phyloP scores from a whole-genome alignment of 1,139 yeast genomes.

The Sugiyamaella castrensis region DNA sequence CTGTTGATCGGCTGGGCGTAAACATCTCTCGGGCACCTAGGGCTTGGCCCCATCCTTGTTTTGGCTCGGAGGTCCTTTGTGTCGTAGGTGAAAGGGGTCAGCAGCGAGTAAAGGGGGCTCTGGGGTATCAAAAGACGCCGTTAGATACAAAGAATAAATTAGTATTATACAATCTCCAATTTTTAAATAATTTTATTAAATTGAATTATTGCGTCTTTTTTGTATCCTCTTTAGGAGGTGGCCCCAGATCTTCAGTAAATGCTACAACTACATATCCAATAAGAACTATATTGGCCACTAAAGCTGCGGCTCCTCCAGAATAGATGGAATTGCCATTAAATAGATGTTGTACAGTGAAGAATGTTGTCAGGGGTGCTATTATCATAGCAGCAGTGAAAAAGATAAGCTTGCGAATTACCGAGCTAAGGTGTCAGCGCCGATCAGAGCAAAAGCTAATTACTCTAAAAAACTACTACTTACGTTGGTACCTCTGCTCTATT shows the following conservation, averaged over 20 bases:
- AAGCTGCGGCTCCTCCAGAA: slow-evolving; percentile 89
- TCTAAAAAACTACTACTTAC: slow-evolving; percentile 2
- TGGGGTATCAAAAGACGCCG: neutral
- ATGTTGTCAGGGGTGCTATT: slow-evolving; percentile 66
- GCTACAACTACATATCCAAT: slow-evolving; percentile 86
- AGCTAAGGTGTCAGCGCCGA: slow-evolving; percentile 37
- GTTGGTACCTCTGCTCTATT: slow-evolving; percentile 7
- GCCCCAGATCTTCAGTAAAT: slow-evolving; percentile 67
- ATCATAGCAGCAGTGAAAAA: slow-evolving; percentile 91
- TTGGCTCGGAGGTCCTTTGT: no score
- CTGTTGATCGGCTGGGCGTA: no score
- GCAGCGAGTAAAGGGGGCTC: no score
- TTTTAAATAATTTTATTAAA: neutral
- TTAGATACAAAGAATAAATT: slow-evolving; percentile 1
- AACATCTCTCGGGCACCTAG: slow-evolving; percentile 7
- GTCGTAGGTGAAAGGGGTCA: no score
- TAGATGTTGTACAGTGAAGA: slow-evolving; percentile 55
- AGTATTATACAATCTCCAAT: neutral
- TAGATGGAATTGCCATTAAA: slow-evolving; percentile 57
- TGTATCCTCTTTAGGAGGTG: slow-evolving; percentile 38
- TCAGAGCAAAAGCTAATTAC: neutral
- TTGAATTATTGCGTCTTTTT: slow-evolving; percentile 35
- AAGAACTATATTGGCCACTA: slow-evolving; percentile 80
- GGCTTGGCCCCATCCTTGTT: slow-evolving; percentile 10
- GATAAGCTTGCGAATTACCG: slow-evolving; percentile 69